Conservation (phyloP, 2,329 filamentous ascomycete genomes). For the Neoascochyta sp. region DNA sequence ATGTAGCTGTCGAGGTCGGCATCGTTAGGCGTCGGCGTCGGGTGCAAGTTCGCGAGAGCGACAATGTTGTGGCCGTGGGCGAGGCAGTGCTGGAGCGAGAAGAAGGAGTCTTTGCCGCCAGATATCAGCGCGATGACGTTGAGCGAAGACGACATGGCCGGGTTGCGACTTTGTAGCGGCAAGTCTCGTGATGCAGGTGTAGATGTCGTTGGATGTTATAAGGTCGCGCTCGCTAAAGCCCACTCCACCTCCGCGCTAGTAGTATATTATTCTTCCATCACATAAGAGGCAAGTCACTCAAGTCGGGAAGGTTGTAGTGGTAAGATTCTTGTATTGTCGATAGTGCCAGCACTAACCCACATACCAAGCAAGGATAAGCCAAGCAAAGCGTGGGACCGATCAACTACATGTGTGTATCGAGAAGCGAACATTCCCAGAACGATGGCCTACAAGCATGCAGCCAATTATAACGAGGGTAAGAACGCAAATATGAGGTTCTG, state of each 20-base stretch:
- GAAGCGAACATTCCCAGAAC: constrained; percentile 37
- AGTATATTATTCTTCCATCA: no score
- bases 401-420: constrained; percentile 19
- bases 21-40: constrained; percentile 36
- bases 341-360: constrained; percentile 36
- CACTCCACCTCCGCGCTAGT: no score
- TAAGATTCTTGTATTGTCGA: constrained; percentile 19
- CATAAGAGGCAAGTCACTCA: no score
- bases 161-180: no score
- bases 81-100: constrained; percentile 84
- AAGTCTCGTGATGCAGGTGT: no score
- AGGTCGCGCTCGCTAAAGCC: no score
- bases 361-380: constrained; percentile 16
- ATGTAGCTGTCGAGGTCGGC: constrained; percentile 93
- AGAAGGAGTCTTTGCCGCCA: constrained; percentile 96
- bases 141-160: no score
- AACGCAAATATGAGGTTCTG: constrained; percentile 25
- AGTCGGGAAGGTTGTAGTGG: no score
- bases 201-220: no score
- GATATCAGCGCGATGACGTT: constrained; percentile 86
- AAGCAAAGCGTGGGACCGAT: constrained; percentile 17
- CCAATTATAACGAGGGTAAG: constrained; percentile 41
- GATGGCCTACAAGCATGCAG: constrained; percentile 13
- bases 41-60: constrained; percentile 85
- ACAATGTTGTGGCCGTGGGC: constrained; percentile 80